A percentile compares a stretch with the other conserved stretches of the same genome.
Evolutionary conservation across 257 asterid genomes (phyloP).

Genomic region (Thymus quinquecostatus): DNA sequence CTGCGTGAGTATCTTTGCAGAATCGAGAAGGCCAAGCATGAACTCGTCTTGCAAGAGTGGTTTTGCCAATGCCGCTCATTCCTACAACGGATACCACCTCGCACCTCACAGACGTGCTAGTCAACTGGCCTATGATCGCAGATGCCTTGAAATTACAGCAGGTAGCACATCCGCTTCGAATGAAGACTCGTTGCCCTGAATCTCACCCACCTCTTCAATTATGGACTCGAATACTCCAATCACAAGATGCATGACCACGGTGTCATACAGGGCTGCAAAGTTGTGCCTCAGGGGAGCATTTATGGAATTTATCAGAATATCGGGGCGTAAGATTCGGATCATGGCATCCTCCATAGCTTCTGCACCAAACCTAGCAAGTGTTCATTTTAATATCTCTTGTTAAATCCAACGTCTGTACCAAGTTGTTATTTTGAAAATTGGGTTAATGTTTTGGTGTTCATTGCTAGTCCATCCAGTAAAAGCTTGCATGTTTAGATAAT

Average conservation of each 20-base stretch:
- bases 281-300: neutral
- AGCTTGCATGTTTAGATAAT: too few species aligned
- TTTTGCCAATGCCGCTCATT: conserved; percentile 37
- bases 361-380: too few species aligned
- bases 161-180: neutral
- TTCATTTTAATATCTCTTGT: too few species aligned
- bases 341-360: neutral
- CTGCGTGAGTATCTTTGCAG: neutral
- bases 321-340: neutral
- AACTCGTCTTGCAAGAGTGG: conserved; percentile 31
- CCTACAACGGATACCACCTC: conserved; percentile 19
- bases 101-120: neutral
- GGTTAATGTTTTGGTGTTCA: too few species aligned
- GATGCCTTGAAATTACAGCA: neutral
- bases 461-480: too few species aligned
- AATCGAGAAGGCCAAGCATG: conserved; percentile 7
- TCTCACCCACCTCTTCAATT: neutral
- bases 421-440: too few species aligned
- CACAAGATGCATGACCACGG: neutral
- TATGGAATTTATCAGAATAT: neutral
- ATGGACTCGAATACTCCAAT: neutral
- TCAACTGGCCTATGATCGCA: neutral
- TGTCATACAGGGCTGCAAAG: neutral
- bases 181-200: neutral
- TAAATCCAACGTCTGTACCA: too few species aligned